phyloP scores from a whole-genome alignment of 257 asterid species.

The Ophiorrhiza pumila region DNA sequence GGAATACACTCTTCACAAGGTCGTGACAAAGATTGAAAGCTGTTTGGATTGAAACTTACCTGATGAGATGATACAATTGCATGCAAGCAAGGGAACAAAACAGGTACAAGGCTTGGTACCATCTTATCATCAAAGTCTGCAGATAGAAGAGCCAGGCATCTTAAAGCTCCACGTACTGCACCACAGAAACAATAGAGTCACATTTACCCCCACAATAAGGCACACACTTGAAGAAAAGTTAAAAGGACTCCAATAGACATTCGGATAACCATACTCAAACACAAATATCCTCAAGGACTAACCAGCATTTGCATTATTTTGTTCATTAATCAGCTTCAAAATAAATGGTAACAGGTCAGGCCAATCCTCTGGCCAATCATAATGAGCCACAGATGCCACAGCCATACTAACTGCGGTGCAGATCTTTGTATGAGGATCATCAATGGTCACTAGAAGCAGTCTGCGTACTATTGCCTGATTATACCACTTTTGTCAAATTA shows the following conservation, averaged over 20 bases:
- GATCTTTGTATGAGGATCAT: constrained; percentile 73
- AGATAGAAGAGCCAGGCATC: constrained; percentile 86
- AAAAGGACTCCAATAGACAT: constrained; percentile 4
- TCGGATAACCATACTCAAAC: constrained; percentile 2
- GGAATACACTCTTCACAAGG: not conserved
- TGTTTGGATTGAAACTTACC: constrained; percentile 43
- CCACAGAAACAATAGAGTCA: constrained; percentile 10
- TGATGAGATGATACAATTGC: constrained; percentile 80
- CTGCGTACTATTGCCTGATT: constrained; percentile 61
- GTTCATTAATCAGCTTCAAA: constrained; percentile 57
- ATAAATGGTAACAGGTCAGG: constrained; percentile 78
- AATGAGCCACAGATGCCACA: constrained; percentile 72
- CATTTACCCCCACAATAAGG: not conserved
- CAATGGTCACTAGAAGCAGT: constrained; percentile 66
- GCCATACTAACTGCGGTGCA: constrained; percentile 90
- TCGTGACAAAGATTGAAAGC: not conserved
- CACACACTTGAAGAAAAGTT: not conserved
- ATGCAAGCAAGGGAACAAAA: constrained; percentile 78
- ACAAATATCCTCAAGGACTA: constrained; percentile 26
- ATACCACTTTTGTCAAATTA: constrained; percentile 22
- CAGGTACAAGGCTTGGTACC: constrained; percentile 72
- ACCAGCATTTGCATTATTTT: constrained; percentile 69
- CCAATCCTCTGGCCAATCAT: constrained; percentile 98
- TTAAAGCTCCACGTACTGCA: constrained; percentile 91
- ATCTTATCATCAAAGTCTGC: constrained; percentile 90